Conservation (phyloP, 352 stramenopile genomes). For the Phytophthora fragariaefolia region DNA sequence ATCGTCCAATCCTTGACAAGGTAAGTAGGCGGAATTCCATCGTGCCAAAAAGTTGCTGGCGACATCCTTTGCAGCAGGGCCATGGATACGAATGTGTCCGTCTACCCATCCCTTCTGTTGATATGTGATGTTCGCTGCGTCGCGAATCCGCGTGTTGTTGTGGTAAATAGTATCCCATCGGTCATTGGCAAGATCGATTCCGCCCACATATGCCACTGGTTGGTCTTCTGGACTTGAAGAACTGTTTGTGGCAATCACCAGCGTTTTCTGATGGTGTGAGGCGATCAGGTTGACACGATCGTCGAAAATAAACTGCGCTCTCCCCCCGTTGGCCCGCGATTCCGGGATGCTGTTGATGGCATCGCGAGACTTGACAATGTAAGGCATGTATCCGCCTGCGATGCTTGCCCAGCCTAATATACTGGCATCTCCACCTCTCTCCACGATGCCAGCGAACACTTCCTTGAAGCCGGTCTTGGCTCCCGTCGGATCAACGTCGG, state of each 20-base stretch:
- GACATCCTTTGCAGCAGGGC: conserved; percentile 51
- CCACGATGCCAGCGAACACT: conserved; percentile 38
- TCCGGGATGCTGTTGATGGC: conserved; percentile 46
- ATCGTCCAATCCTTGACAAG: conserved; percentile 31
- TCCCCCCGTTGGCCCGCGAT: conserved; percentile 20
- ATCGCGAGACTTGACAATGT: conserved; percentile 43
- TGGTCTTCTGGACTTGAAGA: conserved; percentile 8
- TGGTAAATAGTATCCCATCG: conserved; percentile 68
- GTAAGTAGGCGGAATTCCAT: conserved; percentile 51
- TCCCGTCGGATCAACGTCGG: conserved; percentile 27
- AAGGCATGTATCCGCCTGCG: conserved; percentile 38
- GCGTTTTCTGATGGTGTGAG: conserved; percentile 61
- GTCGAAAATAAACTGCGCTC: conserved; percentile 51
- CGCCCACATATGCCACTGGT: conserved; percentile 52
- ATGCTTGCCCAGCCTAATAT: conserved; percentile 65
- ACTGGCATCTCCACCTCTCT: conserved; percentile 45
- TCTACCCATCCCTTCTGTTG: conserved; percentile 62
- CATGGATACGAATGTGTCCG: conserved; percentile 45
- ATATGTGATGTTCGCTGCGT: conserved; percentile 37
- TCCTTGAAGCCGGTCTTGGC: conserved; percentile 39
- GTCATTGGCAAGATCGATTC: conserved; percentile 54
- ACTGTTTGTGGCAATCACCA: conserved; percentile 35
- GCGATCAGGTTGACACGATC: conserved; percentile 44
- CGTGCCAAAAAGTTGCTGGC: conserved; percentile 55
- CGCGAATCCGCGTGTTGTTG: conserved; percentile 46